Evolutionary conservation across 768 basidiomycete species (phyloP).

Genomic region (Podaxis mareebaensis): DNA sequence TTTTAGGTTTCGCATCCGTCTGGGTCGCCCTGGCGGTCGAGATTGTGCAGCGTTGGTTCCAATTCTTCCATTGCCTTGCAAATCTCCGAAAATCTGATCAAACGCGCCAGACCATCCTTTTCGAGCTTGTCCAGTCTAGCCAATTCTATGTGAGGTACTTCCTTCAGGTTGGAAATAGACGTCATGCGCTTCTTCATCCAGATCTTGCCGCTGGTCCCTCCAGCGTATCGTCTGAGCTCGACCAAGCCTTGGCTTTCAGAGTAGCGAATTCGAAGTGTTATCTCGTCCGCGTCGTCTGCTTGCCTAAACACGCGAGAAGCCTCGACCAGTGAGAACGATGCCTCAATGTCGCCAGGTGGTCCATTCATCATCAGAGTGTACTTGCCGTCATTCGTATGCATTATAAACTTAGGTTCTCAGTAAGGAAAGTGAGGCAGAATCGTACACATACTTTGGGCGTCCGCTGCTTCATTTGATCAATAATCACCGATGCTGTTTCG

Average conservation of each 20-base stretch:
- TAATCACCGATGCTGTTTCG: constrained; percentile 41
- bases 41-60: constrained; percentile 18
- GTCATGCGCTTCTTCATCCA: constrained; percentile 16
- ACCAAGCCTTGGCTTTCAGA: constrained; percentile 33
- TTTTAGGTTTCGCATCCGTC: background rate
- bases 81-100: constrained; percentile 27
- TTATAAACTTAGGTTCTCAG: constrained; percentile 36
- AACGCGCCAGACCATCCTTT: constrained; percentile 25
- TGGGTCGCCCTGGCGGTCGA: background rate
- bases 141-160: constrained; percentile 6
- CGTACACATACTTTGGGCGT: constrained; percentile 46
- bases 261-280: constrained; percentile 38
- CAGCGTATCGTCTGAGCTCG: constrained; percentile 28
- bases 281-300: constrained; percentile 1
- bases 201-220: constrained; percentile 41
- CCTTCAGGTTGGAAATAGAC: constrained; percentile 2
- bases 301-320: background rate
- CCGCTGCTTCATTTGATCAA: constrained; percentile 50
- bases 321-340: constrained; percentile 29
- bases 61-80: constrained; percentile 24
- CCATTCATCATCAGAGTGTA: constrained; percentile 55
- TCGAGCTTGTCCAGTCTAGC: constrained; percentile 27
- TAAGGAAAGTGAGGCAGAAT: background rate
- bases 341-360: constrained; percentile 48
- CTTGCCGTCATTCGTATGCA: constrained; percentile 38